Conservation (phyloP, 1,139 yeast genomes). For the Candida sanyaensis region DNA sequence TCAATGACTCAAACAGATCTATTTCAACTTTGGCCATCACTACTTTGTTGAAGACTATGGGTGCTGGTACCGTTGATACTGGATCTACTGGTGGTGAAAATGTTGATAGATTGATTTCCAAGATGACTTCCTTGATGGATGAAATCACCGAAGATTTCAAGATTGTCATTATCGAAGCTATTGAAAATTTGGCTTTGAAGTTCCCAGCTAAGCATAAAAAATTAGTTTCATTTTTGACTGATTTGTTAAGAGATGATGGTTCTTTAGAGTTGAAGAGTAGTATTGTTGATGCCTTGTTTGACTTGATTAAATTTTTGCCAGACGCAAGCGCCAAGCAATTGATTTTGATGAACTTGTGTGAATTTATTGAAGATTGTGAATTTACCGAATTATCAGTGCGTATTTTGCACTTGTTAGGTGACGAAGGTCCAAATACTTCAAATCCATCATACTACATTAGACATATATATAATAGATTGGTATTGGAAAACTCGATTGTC, state of each 20-base stretch:
- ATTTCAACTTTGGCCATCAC: constrained; percentile 99
- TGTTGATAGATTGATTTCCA: constrained; percentile 85
- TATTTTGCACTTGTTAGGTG: constrained; percentile 86
- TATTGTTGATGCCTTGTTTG: constrained; percentile 88
- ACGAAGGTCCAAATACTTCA: constrained; percentile 86
- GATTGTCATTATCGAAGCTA: constrained; percentile 91
- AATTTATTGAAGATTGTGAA: constrained; percentile 97
- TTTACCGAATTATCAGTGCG: constrained; percentile 91
- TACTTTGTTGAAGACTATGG: constrained; percentile 92
- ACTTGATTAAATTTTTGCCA: constrained; percentile 84
- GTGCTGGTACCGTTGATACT: constrained; percentile 52
- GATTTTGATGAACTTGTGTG: constrained; percentile 89
- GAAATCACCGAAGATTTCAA: constrained; percentile 96
- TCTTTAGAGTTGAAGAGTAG: constrained; percentile 81
- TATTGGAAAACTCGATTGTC: constrained; percentile 89
- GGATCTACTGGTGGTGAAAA: constrained; percentile 52
- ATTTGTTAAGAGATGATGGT: constrained; percentile 88
- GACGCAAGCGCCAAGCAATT: constrained; percentile 70
- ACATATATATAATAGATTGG: constrained; percentile 95
- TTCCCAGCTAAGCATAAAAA: constrained; percentile 89
- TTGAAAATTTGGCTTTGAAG: constrained; percentile 86
- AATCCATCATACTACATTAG: constrained; percentile 92
- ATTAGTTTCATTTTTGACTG: constrained; percentile 80
- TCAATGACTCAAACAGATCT: constrained; percentile 86
- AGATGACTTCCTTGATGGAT: constrained; percentile 86